Evolutionary conservation across 176 grass and related monocot species (phyloP), one percentile per base, ranked within the genome.

Genomic region (Aegilops umbellulata): DNA sequence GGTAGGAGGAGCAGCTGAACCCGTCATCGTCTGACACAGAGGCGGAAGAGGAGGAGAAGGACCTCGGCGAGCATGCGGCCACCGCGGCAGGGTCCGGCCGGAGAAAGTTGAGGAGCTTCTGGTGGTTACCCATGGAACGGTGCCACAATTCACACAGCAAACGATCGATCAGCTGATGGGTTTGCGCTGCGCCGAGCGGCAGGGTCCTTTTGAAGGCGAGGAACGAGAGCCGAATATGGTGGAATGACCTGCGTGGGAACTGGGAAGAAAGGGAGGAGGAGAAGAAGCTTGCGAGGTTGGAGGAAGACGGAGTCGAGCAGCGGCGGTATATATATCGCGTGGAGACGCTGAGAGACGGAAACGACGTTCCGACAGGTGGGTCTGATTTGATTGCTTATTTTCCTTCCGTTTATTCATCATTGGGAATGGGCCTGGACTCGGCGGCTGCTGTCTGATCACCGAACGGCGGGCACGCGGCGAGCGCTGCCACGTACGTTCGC

Each of bases 1-100:
- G 29, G 72, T 47, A 82, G 4, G 86, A 90, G 5, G 65, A 53
- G 19, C 66, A 76, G 87, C 36, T 31, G n/a, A 68, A 34, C 7
- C 70, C 84, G 29, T 86, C 86, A 20, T 90, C 86, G 5, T 92
- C 86, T 5, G 86, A 80, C 77, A 25, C 26, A 6, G 77, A 89
- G 34, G 69, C 36, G 5, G 69, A 72, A 0, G 89, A 86, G 13
- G 84, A 86, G 17, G 72, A 87, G 42, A 66, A 73, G 44, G 80
- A 87, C 15, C 35, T 39, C 0, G 74, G 74, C 14, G 84, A 87
- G 69, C 60, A 22, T 4, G 22, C 26, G 9, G 42, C 25, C 44
- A 47, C 44, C 19, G 42, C n/a, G 10, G 34, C 68, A 22, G 53
- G 31, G 13, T 92, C 90, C 2, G n/a, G 25, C 14, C 74, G 85